A percentile compares a stretch with the other conserved stretches of the same genome.
Evolutionary conservation across 768 basidiomycete species (phyloP).

Genomic region (Lactarius evosmus): DNA sequence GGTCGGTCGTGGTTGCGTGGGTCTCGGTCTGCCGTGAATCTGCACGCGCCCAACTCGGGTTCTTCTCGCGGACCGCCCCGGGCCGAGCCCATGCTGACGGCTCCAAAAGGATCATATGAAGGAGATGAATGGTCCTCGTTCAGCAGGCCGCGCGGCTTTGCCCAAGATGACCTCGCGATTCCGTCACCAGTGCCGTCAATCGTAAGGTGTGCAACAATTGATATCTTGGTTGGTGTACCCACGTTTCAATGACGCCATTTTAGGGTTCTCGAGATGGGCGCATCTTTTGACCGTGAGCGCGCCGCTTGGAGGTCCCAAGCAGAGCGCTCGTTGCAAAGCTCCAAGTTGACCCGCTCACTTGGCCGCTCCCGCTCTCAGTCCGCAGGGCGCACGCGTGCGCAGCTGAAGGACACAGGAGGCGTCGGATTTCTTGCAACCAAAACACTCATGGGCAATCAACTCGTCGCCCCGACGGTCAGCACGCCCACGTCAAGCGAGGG

Average conservation of each 20-base stretch:
- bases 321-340: constrained; percentile 57
- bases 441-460: constrained; percentile 64
- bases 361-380: constrained; percentile 65
- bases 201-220: constrained; percentile 36
- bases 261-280: constrained; percentile 68
- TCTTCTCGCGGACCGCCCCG: constrained; percentile 21
- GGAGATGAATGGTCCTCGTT: constrained; percentile 1
- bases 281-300: constrained; percentile 59
- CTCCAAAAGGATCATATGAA: neutral
- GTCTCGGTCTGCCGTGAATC: constrained; percentile 13
- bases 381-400: constrained; percentile 37
- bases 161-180: constrained; percentile 55
- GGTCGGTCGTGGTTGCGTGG: constrained; percentile 2
- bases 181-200: constrained; percentile 61
- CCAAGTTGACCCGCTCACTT: constrained; percentile 52
- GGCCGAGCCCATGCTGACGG: constrained; percentile 21
- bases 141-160: constrained; percentile 55
- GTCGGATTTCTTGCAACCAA: constrained; percentile 64
- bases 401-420: constrained; percentile 33
- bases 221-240: neutral
- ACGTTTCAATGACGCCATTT: neutral
- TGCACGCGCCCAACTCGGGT: constrained; percentile 2
- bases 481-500: constrained; percentile 26
- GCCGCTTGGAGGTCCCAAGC: constrained; percentile 66
- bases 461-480: constrained; percentile 45